A percentile compares a stretch with the other conserved stretches of the same genome.
phyloP scores from a whole-genome alignment of 495 filamentous ascomycete species.

The Trichoderma virens region DNA sequence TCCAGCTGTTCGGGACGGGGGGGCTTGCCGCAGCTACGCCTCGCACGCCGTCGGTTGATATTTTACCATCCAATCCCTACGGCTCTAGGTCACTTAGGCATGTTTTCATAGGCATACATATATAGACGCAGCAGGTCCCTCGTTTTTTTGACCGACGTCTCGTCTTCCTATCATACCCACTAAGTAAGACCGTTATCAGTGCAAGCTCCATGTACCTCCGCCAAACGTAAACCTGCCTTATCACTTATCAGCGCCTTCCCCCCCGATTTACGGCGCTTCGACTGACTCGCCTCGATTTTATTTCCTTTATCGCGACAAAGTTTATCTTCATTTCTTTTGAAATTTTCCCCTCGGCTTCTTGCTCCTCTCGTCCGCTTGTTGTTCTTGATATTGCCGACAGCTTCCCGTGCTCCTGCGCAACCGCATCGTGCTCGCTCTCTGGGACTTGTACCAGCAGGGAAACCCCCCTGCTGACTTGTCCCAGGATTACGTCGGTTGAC shows the following conservation, averaged over 20 bases:
- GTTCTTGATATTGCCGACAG: too few species aligned
- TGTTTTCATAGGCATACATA: too few species aligned
- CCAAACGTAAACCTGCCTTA: background rate
- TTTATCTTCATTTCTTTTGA: background rate
- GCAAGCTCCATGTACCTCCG: background rate
- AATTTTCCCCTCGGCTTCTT: background rate
- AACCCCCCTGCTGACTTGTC: background rate
- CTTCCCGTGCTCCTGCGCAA: background rate
- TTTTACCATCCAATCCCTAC: too few species aligned
- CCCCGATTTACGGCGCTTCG: slow-evolving; percentile 3
- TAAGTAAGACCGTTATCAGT: background rate
- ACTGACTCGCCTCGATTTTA: slow-evolving; percentile 5
- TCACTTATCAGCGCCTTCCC: slow-evolving; percentile 7
- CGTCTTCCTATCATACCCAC: too few species aligned
- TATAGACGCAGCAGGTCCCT: too few species aligned
- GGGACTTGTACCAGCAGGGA: background rate
- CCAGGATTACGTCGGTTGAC: background rate
- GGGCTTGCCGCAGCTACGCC: background rate
- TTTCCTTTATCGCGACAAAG: slow-evolving; percentile 1
- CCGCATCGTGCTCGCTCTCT: background rate
- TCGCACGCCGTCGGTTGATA: background rate
- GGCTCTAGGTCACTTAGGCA: too few species aligned
- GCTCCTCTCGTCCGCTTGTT: background rate
- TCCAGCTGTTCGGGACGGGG: background rate
- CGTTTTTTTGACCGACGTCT: too few species aligned